phyloP scores from a whole-genome alignment of 2,329 filamentous ascomycete species.

The Cladosporium sp. region DNA sequence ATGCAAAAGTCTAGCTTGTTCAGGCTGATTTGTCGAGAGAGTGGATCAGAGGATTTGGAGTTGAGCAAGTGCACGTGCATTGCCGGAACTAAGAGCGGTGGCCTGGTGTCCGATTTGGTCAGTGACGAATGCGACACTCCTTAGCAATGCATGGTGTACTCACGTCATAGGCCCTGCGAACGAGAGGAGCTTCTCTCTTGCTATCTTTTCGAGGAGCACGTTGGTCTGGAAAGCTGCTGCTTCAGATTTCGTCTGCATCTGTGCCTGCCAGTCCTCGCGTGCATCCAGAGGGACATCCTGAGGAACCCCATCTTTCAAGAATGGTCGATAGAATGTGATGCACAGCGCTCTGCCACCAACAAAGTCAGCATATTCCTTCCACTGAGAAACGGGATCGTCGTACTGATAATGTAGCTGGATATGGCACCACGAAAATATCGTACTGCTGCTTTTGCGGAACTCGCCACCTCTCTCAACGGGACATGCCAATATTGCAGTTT shows the following conservation, averaged over 20 bases:
- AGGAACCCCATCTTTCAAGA: background rate
- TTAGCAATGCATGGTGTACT: background rate
- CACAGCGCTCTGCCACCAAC: background rate
- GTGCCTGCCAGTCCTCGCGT: background rate
- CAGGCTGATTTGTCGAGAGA: constrained; percentile 20
- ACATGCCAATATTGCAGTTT: constrained; percentile 5
- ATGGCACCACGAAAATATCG: constrained; percentile 6
- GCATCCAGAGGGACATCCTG: background rate
- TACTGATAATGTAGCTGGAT: constrained; percentile 11
- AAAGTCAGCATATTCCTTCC: background rate
- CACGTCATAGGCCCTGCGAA: constrained; percentile 3
- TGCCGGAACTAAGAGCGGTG: constrained; percentile 21
- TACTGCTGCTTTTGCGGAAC: constrained; percentile 3
- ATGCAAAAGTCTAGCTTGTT: constrained; percentile 21
- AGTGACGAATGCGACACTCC: background rate
- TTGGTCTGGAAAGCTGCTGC: constrained; percentile 19
- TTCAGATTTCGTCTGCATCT: constrained; percentile 16
- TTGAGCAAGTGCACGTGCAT: constrained; percentile 22
- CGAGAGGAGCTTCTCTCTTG: constrained; percentile 14
- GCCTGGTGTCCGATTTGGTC: constrained; percentile 12
- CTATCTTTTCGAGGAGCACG: constrained; percentile 14
- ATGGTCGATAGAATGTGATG: constrained; percentile 13
- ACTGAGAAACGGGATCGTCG: background rate
- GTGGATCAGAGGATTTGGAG: constrained; percentile 17
- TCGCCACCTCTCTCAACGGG: constrained; percentile 1